Conservation (phyloP, 2,329 filamentous ascomycete genomes). For the Phyllosticta paracitricarpa region DNA sequence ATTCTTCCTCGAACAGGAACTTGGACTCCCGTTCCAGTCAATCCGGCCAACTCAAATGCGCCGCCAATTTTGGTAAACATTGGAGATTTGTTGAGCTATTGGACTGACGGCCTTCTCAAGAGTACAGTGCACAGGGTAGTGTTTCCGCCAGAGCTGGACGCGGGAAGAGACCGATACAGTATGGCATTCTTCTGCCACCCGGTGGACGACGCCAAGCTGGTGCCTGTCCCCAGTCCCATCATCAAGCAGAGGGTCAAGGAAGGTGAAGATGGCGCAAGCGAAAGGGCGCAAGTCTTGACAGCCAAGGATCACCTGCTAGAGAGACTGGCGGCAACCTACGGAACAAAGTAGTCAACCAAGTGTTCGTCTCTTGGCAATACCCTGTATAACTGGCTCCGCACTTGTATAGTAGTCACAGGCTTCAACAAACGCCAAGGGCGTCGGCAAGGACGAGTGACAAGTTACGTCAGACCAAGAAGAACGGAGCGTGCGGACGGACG, state of each 20-base stretch:
- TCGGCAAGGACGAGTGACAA: no score
- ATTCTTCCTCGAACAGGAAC: conserved; percentile 51
- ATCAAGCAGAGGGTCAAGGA: conserved; percentile 28
- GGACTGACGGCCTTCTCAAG: conserved; percentile 80
- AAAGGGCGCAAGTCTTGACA: conserved; percentile 40
- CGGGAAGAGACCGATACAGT: conserved; percentile 40
- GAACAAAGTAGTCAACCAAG: conserved; percentile 17
- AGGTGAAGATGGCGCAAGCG: conserved; percentile 22
- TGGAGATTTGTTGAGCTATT: conserved; percentile 67
- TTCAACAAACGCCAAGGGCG: no score
- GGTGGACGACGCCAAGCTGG: conserved; percentile 43
- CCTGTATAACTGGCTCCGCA: no score
- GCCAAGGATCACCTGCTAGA: conserved; percentile 49
- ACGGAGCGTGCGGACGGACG: neutral
- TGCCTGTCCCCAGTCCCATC: conserved; percentile 44
- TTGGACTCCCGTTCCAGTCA: conserved; percentile 36
- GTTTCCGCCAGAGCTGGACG: conserved; percentile 43
- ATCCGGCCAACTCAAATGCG: conserved; percentile 48
- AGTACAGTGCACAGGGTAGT: conserved; percentile 85
- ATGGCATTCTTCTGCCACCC: conserved; percentile 57
- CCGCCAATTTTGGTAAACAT: conserved; percentile 63
- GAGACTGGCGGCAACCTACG: conserved; percentile 50
- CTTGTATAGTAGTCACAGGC: no score
- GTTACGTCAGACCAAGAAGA: neutral
- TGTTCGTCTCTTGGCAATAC: neutral